Evolutionary conservation across 192 early-diverging fungal species (phyloP).

Genomic region (Kickxella alabastrina): DNA sequence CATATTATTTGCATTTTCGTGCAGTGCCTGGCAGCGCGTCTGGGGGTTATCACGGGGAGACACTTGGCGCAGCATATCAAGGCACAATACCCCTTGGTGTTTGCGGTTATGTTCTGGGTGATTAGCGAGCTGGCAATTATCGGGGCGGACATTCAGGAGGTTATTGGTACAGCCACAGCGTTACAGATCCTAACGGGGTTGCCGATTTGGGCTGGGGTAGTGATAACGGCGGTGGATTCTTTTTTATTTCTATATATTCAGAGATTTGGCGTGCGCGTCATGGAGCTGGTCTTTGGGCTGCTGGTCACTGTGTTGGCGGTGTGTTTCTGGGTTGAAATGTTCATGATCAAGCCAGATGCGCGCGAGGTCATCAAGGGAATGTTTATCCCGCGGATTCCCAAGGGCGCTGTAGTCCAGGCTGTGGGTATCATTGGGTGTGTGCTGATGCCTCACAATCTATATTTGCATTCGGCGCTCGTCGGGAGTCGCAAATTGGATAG

Average conservation of each 20-base stretch:
- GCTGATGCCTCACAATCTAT: constrained; percentile 91
- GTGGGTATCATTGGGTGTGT: constrained; percentile 67
- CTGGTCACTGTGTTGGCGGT: constrained; percentile 68
- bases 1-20: constrained; percentile 62
- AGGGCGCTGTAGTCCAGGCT: constrained; percentile 58
- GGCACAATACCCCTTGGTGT: constrained; percentile 49
- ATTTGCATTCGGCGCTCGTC: constrained; percentile 80
- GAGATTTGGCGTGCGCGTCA: constrained; percentile 62
- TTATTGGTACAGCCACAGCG: constrained; percentile 87
- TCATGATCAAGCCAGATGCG: constrained; percentile 54
- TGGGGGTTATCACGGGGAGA: constrained; percentile 64
- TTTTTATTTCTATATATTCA: constrained; percentile 71
- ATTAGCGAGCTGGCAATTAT: constrained; percentile 68
- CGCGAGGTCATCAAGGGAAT: constrained; percentile 58
- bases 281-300: constrained; percentile 71
- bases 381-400: constrained; percentile 57
- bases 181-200: constrained; percentile 73
- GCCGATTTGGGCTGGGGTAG: constrained; percentile 70
- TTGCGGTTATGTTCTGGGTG: constrained; percentile 54
- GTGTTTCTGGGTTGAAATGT: constrained; percentile 79
- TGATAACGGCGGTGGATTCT: constrained; percentile 79
- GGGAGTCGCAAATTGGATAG: constrained; percentile 57
- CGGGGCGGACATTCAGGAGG: constrained; percentile 71
- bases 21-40: constrained; percentile 58
- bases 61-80: constrained; percentile 62